phyloP scores from a whole-genome alignment of 495 filamentous ascomycete species.

The Penicillium canescens region DNA sequence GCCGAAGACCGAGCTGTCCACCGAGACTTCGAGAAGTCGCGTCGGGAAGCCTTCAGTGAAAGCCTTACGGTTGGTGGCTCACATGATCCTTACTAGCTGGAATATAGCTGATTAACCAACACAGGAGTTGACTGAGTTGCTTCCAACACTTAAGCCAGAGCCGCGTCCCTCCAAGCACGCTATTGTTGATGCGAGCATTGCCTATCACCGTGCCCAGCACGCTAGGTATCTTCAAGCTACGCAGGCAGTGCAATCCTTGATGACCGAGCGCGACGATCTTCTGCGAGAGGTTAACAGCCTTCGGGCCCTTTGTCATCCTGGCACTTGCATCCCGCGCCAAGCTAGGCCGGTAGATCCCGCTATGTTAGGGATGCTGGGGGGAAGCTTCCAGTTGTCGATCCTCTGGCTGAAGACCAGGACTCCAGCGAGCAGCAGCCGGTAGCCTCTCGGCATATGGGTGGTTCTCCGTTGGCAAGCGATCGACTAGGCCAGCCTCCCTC shows the following conservation, averaged over 20 bases:
- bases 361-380: conserved; percentile 7
- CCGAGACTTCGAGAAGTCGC: conserved; percentile 19
- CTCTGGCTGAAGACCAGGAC: not conserved
- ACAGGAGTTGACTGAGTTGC: conserved; percentile 12
- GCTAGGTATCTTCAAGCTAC: not conserved
- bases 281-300: conserved; percentile 11
- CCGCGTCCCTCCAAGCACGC: conserved; percentile 17
- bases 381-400: not conserved
- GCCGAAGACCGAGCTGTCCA: conserved; percentile 18
- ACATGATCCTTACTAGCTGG: not conserved
- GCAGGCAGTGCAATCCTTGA: not conserved
- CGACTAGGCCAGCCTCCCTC: not conserved
- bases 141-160: conserved; percentile 14
- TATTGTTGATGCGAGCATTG: conserved; percentile 18
- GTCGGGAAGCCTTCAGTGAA: conserved; percentile 18
- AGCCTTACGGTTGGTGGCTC: conserved; percentile 8
- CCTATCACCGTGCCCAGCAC: conserved; percentile 16
- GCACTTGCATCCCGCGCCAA: conserved; percentile 9
- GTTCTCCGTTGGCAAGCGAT: not conserved
- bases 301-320: conserved; percentile 11
- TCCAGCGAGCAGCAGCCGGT: not conserved
- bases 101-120: not conserved
- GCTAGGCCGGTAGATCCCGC: conserved; percentile 14
- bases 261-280: conserved; percentile 14
- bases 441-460: not conserved